Evolutionary conservation across 1,284 basidiomycete genomes (phyloP).

Genomic region (Cutaneotrichosporon sp.): DNA sequence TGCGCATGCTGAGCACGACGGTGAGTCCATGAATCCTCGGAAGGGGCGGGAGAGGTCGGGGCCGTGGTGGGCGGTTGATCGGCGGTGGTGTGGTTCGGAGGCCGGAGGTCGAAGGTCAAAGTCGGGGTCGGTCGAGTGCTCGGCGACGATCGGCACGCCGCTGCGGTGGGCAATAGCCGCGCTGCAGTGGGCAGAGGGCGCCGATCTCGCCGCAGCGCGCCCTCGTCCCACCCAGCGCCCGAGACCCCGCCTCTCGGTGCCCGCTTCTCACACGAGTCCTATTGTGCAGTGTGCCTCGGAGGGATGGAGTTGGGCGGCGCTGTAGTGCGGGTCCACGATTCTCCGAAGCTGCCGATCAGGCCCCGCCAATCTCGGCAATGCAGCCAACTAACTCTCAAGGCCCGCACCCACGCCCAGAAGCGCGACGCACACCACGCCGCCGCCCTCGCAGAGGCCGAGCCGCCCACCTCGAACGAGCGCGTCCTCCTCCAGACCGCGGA

Average conservation of each 20-base stretch:
- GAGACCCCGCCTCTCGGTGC: no score
- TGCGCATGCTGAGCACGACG: neutral
- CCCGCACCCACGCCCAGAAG: neutral
- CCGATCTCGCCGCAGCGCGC: no score
- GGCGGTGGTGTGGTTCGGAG: neutral
- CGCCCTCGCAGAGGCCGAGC: neutral
- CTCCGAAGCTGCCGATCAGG: neutral
- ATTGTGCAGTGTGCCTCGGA: no score
- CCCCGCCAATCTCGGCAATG: neutral
- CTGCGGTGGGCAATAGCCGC: no score
- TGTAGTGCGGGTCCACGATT: neutral
- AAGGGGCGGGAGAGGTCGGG: no score
- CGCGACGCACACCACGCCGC: neutral
- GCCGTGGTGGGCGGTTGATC: neutral
- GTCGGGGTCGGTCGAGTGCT: no score
- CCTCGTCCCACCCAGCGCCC: no score
- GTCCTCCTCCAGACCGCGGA: constrained; percentile 9
- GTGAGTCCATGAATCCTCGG: neutral
- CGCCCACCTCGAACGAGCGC: neutral
- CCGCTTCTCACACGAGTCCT: neutral
- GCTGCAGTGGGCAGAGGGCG: no score
- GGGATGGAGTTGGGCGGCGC: no score
- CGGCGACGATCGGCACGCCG: no score
- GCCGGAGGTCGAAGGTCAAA: no score
- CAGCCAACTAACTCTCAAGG: neutral